These are phyloP conservation scores for Thielaviopsis ethacetica DNA, from an alignment of 2,329 filamentous ascomycete genomes.

Conservation along the genomic window DNA sequence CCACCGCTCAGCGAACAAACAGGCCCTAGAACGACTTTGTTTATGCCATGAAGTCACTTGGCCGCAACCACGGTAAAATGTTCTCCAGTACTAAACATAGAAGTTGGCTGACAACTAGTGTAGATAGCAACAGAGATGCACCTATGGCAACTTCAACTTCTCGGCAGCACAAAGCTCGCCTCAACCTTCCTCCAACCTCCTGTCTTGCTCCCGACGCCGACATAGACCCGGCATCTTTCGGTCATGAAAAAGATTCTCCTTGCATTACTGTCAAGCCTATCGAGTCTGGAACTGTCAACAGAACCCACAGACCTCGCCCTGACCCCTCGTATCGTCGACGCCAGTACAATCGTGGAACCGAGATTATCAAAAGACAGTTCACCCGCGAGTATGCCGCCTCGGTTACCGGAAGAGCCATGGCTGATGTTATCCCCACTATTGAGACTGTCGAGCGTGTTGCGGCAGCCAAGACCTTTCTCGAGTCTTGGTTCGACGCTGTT, in stretches of 20 bases:
- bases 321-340: background rate
- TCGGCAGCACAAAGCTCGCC: background rate
- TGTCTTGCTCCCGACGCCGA: background rate
- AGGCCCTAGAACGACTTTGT: slow-evolving; percentile 12
- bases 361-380: background rate
- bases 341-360: background rate
- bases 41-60: slow-evolving; percentile 11
- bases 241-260: background rate
- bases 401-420: background rate
- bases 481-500: slow-evolving; percentile 66
- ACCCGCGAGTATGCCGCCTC: background rate
- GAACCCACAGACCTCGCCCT: background rate
- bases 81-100: background rate
- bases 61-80: slow-evolving; percentile 6
- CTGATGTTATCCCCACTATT: slow-evolving; percentile 19
- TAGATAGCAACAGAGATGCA: slow-evolving; percentile 1
- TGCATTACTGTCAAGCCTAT: background rate
- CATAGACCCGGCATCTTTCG: background rate
- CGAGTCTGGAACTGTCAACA: slow-evolving; percentile 1
- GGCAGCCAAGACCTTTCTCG: slow-evolving; percentile 71
- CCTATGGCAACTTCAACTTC: background rate
- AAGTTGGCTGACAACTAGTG: background rate
- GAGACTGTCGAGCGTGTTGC: slow-evolving; percentile 61
- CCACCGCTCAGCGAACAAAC: background rate
- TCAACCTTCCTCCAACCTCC: too few relatives aligned